Evolutionary conservation across 2,329 filamentous ascomycete species (phyloP).

Genomic region (Didymella glomerata): DNA sequence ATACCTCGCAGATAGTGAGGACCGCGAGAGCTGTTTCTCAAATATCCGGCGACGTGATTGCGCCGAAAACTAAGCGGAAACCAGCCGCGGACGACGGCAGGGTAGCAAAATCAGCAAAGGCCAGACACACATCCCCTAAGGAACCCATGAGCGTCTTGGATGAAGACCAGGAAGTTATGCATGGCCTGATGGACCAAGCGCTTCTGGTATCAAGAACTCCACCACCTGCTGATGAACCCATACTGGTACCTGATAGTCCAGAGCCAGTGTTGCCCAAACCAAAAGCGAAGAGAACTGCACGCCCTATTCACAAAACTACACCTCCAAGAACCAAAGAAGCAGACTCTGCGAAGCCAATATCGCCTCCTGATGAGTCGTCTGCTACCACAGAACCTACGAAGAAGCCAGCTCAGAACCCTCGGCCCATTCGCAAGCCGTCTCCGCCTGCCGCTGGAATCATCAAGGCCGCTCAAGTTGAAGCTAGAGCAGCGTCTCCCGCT

Average conservation of each 20-base stretch:
- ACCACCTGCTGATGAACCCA: background rate
- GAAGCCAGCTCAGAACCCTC: constrained; percentile 7
- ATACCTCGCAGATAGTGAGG: background rate
- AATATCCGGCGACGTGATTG: background rate
- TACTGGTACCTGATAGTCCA: constrained; percentile 5
- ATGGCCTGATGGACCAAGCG: constrained; percentile 44
- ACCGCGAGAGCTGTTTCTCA: background rate
- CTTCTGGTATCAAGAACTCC: constrained; percentile 25
- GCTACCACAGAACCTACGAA: constrained; percentile 12
- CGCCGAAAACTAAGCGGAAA: constrained; percentile 21
- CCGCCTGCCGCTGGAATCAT: constrained; percentile 2
- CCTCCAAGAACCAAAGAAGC: constrained; percentile 7
- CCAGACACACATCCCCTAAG: constrained; percentile 12
- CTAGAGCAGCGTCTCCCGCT: constrained; percentile 17
- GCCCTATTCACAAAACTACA: background rate
- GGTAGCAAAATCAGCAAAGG: background rate
- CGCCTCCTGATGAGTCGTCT: background rate
- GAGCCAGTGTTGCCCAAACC: background rate
- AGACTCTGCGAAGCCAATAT: background rate
- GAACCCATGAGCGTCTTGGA: constrained; percentile 28
- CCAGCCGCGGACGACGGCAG: background rate
- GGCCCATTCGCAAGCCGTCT: constrained; percentile 6
- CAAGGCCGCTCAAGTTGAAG: constrained; percentile 6
- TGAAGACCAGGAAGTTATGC: constrained; percentile 36
- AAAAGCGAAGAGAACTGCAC: background rate